Evolutionary conservation across 169 alveolate genomes (phyloP), one percentile per base, ranked within the genome.

Genomic region (Plasmodium coatneyi): DNA sequence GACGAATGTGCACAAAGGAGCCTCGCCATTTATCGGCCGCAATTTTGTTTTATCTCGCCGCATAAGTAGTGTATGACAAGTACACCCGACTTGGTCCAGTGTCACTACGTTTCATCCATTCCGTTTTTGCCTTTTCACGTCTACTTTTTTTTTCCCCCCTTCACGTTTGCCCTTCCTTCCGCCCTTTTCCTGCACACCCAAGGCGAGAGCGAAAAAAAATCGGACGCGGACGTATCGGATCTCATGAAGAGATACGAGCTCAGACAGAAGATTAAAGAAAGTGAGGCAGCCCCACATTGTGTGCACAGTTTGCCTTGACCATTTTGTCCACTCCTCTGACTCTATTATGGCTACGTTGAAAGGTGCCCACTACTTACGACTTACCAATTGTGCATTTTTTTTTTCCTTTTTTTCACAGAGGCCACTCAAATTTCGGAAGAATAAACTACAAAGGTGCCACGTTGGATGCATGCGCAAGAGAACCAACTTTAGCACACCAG

Each of bases 381-480:
- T 74, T 14, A 34, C 25, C 43, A 39, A 14, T 32, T 74, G 34
- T 82, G 19, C 10, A 34, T 82, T 54, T 56, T 82, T 56, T 14
- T 25, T 66, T 56, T 78, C 56, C 54, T 86, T 56, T 34, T 78
- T 9, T 16, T 39, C 56, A 28, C 54, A 87, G 93, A 87, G 49
- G 87, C 93, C 46, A 87, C 93, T 78, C 93, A 87, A 87, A 87
- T 87, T 19, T 87, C 93, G 28, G 93, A 87, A 87, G 87, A 87
- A 56, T 87, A 43, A 87, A 56, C 66, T 34, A 32, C 66, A 39
- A 66, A 56, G 41, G 36, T 60, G 74, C 32, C 5, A 6, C n/a
- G 74, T 7, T 60, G 25, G 12, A 46, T 46, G 56, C 56, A 10
- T 46, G n/a, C 10, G n/a, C 56, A 46, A 46, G 56, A 10, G 56